phyloP scores from a whole-genome alignment of 345 rosid species.

The Acer saccharum region DNA sequence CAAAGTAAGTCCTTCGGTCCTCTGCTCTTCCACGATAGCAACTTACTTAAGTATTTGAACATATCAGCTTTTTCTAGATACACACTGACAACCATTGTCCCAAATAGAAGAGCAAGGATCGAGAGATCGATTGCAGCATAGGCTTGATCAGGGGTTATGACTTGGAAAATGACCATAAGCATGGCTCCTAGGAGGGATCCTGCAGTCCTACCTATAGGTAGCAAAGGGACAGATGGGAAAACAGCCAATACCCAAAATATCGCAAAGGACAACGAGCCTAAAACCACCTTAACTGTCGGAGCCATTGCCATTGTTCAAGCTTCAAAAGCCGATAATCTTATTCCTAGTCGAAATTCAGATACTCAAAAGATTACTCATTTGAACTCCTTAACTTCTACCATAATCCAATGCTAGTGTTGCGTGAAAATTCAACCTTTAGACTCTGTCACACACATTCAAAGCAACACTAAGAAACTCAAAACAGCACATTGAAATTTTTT shows the following conservation, averaged over 20 bases:
- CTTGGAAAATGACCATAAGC: constrained; percentile 82
- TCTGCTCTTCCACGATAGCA: constrained; percentile 67
- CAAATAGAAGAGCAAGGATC: constrained; percentile 83
- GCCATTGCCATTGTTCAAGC: constrained; percentile 59
- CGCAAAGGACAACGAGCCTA: constrained; percentile 72
- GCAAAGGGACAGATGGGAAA: constrained; percentile 72
- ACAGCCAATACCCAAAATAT: constrained; percentile 84
- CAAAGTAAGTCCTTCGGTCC: constrained; percentile 77
- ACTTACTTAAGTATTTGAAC: constrained; percentile 71
- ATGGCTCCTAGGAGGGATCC: constrained; percentile 84
- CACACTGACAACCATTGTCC: constrained; percentile 82
- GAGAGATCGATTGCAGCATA: constrained; percentile 82
- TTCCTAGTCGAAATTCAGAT: neutral
- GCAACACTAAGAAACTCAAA: no score
- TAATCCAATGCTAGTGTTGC: no score
- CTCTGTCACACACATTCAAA: no score
- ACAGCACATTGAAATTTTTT: neutral
- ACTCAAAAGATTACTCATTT: neutral
- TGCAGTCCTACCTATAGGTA: constrained; percentile 89
- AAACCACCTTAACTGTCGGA: constrained; percentile 44
- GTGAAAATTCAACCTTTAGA: no score
- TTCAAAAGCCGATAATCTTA: no score
- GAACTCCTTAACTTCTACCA: no score
- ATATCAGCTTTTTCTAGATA: constrained; percentile 87
- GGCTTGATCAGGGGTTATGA: constrained; percentile 72